phyloP scores from a whole-genome alignment of 2,329 filamentous ascomycete species.

The Seiridium cupressi region DNA sequence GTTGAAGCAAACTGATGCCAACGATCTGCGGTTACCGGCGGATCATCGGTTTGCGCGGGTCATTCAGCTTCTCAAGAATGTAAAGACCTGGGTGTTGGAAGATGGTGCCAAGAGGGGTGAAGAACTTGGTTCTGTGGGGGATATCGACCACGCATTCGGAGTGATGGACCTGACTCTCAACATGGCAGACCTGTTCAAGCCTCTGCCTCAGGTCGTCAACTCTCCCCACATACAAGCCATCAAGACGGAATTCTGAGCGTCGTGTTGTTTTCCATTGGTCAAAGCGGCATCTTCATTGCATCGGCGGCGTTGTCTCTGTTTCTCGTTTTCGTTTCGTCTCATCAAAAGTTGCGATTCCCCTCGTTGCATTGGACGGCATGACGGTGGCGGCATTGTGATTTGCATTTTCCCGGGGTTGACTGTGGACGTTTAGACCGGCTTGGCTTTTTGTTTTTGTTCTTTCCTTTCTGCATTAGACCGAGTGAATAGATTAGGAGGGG shows the following conservation, averaged over 20 bases:
- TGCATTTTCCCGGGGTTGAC: conserved; percentile 32
- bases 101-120: conserved; percentile 66
- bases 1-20: conserved; percentile 54
- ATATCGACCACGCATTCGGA: conserved; percentile 67
- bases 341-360: conserved; percentile 27
- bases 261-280: conserved; percentile 13
- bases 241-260: conserved; percentile 35
- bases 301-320: conserved; percentile 24
- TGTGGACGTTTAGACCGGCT: conserved; percentile 28
- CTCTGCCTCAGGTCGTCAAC: conserved; percentile 46
- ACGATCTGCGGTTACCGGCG: conserved; percentile 54
- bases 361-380: conserved; percentile 29
- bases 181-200: conserved; percentile 70
- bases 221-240: conserved; percentile 40
- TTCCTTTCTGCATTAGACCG: conserved; percentile 27
- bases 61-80: conserved; percentile 58
- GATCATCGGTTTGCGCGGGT: conserved; percentile 60
- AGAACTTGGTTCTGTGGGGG: conserved; percentile 65
- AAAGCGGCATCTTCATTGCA: conserved; percentile 15
- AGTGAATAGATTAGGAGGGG: conserved; percentile 27
- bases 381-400: conserved; percentile 28
- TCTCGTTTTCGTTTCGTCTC: conserved; percentile 19
- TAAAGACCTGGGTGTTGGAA: conserved; percentile 58
- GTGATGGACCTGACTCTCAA: conserved; percentile 63
- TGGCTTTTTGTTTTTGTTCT: neutral